A percentile compares a stretch with the other conserved stretches of the same genome.
Evolutionary conservation across 495 filamentous ascomycete species (phyloP).

Genomic region (Podospora pseudocomata): DNA sequence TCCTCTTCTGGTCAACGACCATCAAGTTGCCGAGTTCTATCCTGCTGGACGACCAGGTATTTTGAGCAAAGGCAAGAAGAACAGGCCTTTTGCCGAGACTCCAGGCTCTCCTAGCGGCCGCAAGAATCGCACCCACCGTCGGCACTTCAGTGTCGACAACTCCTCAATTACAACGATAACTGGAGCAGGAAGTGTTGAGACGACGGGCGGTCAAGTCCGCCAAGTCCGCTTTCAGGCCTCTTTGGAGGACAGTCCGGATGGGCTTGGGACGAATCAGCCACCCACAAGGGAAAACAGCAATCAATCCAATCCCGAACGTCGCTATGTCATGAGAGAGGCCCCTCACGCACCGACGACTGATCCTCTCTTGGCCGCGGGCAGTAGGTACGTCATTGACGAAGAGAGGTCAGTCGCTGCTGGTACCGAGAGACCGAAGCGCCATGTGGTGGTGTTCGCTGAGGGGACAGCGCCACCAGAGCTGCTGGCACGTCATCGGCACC

Average conservation of each 20-base stretch:
- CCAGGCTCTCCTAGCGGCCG: conserved; percentile 6
- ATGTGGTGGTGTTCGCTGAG: conserved; percentile 33
- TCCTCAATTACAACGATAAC: conserved; percentile 26
- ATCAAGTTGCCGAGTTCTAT: background rate
- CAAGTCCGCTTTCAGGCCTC: conserved; percentile 31
- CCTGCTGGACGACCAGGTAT: background rate
- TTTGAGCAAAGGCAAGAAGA: background rate
- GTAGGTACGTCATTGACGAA: conserved; percentile 31
- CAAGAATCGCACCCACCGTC: conserved; percentile 18
- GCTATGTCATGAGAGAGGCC: conserved; percentile 30
- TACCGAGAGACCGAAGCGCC: conserved; percentile 17
- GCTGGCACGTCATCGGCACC: conserved; percentile 25
- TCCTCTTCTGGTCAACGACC: conserved; percentile 19
- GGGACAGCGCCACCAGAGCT: conserved; percentile 27
- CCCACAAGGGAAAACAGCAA: conserved; percentile 3
- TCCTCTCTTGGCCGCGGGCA: conserved; percentile 30
- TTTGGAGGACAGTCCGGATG: conserved; percentile 18
- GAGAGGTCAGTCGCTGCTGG: conserved; percentile 9
- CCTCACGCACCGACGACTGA: conserved; percentile 31
- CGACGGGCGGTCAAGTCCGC: background rate
- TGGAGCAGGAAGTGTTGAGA: conserved; percentile 17
- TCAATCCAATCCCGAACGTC: conserved; percentile 19
- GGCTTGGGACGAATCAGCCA: background rate
- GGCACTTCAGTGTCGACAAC: conserved; percentile 34
- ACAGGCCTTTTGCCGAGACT: background rate